phyloP scores from a whole-genome alignment of 1,284 basidiomycete species.

The Veloboletus limbatus region DNA sequence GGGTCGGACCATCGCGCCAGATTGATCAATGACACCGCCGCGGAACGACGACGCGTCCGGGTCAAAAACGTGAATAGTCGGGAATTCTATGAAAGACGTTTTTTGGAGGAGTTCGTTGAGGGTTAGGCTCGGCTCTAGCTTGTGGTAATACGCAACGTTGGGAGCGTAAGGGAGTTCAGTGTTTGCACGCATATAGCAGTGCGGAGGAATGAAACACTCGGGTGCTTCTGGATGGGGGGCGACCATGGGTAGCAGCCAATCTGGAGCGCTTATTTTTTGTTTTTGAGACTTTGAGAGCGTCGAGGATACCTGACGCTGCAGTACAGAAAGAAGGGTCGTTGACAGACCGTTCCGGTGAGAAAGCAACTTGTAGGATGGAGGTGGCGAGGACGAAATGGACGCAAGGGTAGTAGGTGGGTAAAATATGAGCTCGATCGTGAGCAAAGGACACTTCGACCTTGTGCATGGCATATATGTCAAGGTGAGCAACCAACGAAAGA shows the following conservation, averaged over 20 bases:
- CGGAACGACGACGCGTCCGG: constrained; percentile 50
- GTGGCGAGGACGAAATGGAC: constrained; percentile 37
- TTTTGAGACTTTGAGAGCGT: constrained; percentile 24
- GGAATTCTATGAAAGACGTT: constrained; percentile 77
- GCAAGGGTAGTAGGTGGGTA: constrained; percentile 47
- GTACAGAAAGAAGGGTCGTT: constrained; percentile 46
- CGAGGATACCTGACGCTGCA: constrained; percentile 42
- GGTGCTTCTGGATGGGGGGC: constrained; percentile 52
- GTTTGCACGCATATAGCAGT: constrained; percentile 55
- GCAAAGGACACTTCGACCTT: constrained; percentile 63
- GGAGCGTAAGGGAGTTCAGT: constrained; percentile 33
- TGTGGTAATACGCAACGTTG: constrained; percentile 47
- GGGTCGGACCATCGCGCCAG: constrained; percentile 43
- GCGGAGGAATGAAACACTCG: constrained; percentile 51
- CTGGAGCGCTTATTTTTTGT: constrained; percentile 42
- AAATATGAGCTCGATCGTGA: constrained; percentile 73
- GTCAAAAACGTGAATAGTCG: constrained; percentile 72
- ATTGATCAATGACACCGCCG: constrained; percentile 52
- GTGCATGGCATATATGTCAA: constrained; percentile 6
- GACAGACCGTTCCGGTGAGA: constrained; percentile 61
- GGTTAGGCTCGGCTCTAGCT: constrained; percentile 49
- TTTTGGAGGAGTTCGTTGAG: constrained; percentile 52
- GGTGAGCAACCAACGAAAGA: constrained; percentile 8
- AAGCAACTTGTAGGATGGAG: constrained; percentile 44
- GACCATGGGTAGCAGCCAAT: constrained; percentile 56